phyloP scores from a whole-genome alignment of 139 green algal species.

The Chloropicon primus region DNA sequence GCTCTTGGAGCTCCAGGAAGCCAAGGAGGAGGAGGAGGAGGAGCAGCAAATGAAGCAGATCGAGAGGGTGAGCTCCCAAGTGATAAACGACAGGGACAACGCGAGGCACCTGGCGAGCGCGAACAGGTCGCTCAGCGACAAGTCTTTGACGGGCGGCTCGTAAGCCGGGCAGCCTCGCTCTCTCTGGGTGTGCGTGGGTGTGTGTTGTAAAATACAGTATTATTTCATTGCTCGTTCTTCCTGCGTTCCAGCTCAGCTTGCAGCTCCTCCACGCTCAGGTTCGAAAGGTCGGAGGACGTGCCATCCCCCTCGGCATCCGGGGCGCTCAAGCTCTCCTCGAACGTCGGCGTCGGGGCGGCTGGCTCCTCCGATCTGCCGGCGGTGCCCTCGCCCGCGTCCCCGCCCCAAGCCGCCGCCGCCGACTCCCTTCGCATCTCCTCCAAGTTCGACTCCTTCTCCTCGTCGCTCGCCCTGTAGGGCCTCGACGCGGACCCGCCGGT shows the following conservation, averaged over 20 bases:
- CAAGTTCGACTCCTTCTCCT: conserved; percentile 53
- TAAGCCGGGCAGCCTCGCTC: too few species aligned
- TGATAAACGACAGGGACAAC: neutral
- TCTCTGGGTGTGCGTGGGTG: too few species aligned
- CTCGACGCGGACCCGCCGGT: neutral
- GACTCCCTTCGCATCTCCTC: conserved; percentile 57
- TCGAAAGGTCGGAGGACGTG: conserved; percentile 11
- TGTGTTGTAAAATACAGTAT: neutral
- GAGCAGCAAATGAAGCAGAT: neutral
- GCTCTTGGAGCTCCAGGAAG: neutral
- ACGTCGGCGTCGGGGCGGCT: neutral
- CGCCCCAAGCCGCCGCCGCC: conserved; percentile 60
- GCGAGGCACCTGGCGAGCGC: neutral
- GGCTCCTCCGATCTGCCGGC: neutral
- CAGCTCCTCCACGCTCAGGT: conserved; percentile 51
- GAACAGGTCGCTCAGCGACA: neutral
- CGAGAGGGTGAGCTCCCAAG: neutral
- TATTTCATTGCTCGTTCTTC: conserved; percentile 13
- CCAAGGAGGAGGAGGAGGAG: neutral
- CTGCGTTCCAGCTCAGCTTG: conserved; percentile 55
- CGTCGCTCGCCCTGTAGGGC: conserved; percentile 3
- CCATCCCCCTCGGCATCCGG: neutral
- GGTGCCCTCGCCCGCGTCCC: neutral
- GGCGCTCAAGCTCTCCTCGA: neutral
- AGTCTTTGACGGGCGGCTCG: too few species aligned